These are phyloP conservation scores for Neonectria faginata DNA, from an alignment of 2,329 filamentous ascomycete species.

Conservation along the genomic window DNA sequence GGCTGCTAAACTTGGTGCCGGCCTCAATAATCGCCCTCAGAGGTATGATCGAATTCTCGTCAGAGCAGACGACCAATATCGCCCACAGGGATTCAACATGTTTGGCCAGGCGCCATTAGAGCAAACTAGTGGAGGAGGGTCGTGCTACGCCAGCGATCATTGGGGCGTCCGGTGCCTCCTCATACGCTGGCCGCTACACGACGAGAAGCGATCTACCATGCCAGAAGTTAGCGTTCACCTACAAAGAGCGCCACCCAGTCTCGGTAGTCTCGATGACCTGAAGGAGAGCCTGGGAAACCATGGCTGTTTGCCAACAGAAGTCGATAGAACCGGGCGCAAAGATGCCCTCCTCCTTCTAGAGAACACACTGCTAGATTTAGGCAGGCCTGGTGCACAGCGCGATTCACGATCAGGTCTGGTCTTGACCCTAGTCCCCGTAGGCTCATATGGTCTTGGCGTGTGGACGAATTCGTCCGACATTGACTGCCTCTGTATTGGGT, in stretches of 20 bases:
- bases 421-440: conserved; percentile 70
- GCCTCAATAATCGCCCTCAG: conserved; percentile 67
- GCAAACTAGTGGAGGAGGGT: background rate
- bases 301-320: conserved; percentile 59
- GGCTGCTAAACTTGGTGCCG: conserved; percentile 61
- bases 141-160: conserved; percentile 64
- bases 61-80: conserved; percentile 53
- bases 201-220: conserved; percentile 4
- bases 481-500: conserved; percentile 74
- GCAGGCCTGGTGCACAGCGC: conserved; percentile 18
- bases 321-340: conserved; percentile 57
- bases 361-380: conserved; percentile 53
- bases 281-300: conserved; percentile 52
- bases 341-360: conserved; percentile 61
- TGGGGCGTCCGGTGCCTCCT: conserved; percentile 66
- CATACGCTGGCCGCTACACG: conserved; percentile 23
- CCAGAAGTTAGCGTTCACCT: conserved; percentile 45
- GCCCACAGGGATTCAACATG: conserved; percentile 61
- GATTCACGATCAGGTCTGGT: conserved; percentile 41
- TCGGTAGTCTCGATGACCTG: conserved; percentile 52
- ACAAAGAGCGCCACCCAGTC: conserved; percentile 43
- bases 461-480: conserved; percentile 72
- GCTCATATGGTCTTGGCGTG: conserved; percentile 72
- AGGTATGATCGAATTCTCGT: conserved; percentile 74
- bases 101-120: conserved; percentile 59